These are phyloP conservation scores for Metschnikowia borealis DNA, from an alignment of 805 yeast species.

Conservation along the genomic window DNA sequence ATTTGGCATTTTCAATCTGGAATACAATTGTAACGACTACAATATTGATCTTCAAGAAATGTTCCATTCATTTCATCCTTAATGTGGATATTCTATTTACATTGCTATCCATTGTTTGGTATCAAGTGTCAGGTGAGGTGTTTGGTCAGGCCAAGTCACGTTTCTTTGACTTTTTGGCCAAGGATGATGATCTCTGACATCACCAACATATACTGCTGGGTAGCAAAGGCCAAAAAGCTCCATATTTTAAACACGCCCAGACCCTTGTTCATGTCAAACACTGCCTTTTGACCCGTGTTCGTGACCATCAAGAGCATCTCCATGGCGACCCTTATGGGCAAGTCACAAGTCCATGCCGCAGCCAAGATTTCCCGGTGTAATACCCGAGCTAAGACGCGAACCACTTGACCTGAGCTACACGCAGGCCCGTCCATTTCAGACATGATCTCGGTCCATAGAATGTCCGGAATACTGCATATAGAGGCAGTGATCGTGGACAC, in stretches of 20 bases:
- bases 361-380: slow-evolving; percentile 1
- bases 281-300: slow-evolving; percentile 3
- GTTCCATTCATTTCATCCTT: too few relatives aligned
- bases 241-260: background rate
- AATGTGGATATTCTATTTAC: background rate
- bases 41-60: too few relatives aligned
- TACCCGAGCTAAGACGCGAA: background rate
- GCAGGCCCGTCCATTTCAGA: background rate
- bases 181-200: background rate
- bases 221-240: slow-evolving; percentile 1
- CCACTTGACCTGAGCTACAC: background rate
- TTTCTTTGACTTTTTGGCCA: background rate
- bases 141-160: too few relatives aligned
- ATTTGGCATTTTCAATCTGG: too few relatives aligned
- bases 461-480: background rate
- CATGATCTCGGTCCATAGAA: background rate
- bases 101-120: background rate
- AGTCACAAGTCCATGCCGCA: background rate
- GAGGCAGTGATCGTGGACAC: background rate
- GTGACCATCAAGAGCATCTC: background rate
- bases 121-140: background rate
- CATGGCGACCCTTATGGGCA: background rate
- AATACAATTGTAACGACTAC: too few relatives aligned
- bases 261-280: slow-evolving; percentile 1
- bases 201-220: background rate